Conservation (phyloP, 331 rosid species). For the Arachis monticola region DNA sequence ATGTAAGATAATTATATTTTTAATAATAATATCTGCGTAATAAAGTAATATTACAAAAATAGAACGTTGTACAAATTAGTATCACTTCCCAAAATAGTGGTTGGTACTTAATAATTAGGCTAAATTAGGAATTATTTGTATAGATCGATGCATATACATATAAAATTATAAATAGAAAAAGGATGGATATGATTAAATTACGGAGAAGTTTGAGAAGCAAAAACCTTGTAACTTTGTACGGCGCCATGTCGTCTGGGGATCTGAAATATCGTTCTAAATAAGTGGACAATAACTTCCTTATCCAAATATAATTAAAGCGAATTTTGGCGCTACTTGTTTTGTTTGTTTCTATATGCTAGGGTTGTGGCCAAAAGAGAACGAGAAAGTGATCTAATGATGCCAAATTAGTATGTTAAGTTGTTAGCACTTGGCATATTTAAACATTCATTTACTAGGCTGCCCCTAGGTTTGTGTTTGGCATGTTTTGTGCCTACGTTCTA, state of each 20-base stretch:
- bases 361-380: slow-evolving; percentile 21
- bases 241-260: slow-evolving; percentile 34
- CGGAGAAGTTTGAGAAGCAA: neutral
- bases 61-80: neutral
- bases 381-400: neutral
- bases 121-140: neutral
- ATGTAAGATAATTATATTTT: too few species aligned
- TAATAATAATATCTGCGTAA: slow-evolving; percentile 23
- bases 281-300: slow-evolving; percentile 47
- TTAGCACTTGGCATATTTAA: too few species aligned
- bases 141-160: neutral
- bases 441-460: neutral
- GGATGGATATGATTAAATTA: neutral
- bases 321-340: slow-evolving; percentile 30
- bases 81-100: neutral
- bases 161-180: too few species aligned
- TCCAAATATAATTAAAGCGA: slow-evolving; percentile 28
- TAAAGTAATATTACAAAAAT: neutral
- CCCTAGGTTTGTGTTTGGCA: slow-evolving; percentile 1
- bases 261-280: slow-evolving; percentile 24
- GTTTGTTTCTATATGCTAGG: slow-evolving; percentile 8
- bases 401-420: neutral
- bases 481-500: neutral
- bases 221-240: slow-evolving; percentile 8
- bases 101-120: neutral